These are phyloP conservation scores for Uronychia setigera DNA, from an alignment of 73 alveolate genomes.

Conservation along the genomic window DNA sequence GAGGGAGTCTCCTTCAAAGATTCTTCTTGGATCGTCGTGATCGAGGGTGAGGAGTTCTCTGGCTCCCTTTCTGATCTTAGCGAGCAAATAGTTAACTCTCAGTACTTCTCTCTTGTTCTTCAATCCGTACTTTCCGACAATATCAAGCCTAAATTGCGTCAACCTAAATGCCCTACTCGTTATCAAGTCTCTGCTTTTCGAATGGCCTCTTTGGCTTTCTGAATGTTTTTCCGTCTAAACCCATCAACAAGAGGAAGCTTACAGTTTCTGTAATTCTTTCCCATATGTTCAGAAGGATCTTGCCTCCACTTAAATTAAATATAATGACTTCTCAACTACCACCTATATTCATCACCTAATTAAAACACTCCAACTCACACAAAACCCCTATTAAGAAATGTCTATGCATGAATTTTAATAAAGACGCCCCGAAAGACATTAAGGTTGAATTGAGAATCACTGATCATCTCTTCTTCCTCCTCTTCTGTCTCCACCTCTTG, in stretches of 20 bases:
- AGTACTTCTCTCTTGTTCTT: constrained; percentile 98
- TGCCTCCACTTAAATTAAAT: too few relatives aligned
- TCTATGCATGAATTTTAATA: too few relatives aligned
- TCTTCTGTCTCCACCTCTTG: too few relatives aligned
- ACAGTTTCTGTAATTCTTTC: constrained; percentile 64
- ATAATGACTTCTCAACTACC: too few relatives aligned
- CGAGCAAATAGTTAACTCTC: constrained; percentile 93
- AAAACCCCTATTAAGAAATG: too few relatives aligned
- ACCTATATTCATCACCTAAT: too few relatives aligned
- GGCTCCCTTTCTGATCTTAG: constrained; percentile 99
- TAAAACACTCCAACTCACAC: too few relatives aligned
- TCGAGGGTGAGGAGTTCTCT: constrained; percentile 97
- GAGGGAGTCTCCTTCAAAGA: constrained; percentile 96
- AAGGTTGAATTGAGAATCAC: too few relatives aligned
- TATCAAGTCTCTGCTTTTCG: constrained; percentile 94
- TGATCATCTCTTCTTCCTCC: too few relatives aligned
- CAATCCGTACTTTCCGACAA: constrained; percentile 97
- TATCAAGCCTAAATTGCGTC: constrained; percentile 63
- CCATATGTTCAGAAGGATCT: too few relatives aligned
- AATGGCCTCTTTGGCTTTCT: constrained; percentile 94
- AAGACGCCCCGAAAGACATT: too few relatives aligned
- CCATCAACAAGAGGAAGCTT: constrained; percentile 13
- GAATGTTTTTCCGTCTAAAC: constrained; percentile 80
- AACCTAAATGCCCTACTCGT: constrained; percentile 66
- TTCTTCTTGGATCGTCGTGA: constrained; percentile 93